These are phyloP conservation scores for Leishmania tropica DNA, from an alignment of 208 protist genomes.

Conservation along the genomic window DNA sequence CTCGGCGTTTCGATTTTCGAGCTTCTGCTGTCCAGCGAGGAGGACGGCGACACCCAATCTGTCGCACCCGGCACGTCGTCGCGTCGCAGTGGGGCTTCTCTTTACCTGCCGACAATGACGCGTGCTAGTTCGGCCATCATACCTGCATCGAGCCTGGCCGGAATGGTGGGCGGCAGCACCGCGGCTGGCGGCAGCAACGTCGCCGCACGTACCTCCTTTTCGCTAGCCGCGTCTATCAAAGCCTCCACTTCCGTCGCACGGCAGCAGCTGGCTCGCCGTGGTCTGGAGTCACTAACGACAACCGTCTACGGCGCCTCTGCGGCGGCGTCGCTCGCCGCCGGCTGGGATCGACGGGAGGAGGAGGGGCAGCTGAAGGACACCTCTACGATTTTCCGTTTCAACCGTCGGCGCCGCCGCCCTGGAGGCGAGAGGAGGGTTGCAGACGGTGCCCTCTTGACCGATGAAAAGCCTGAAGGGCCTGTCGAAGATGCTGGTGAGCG, in stretches of 20 bases:
- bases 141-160: conserved; percentile 59
- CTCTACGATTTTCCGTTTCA: conserved; percentile 84
- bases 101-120: conserved; percentile 79
- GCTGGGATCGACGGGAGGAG: conserved; percentile 56
- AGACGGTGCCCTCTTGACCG: not conserved
- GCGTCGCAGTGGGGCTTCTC: conserved; percentile 37
- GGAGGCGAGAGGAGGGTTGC: not conserved
- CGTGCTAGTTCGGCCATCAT: conserved; percentile 88
- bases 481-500: not conserved
- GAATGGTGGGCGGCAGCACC: conserved; percentile 40
- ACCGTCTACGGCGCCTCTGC: conserved; percentile 85
- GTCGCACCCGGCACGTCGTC: conserved; percentile 59
- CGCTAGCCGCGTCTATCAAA: conserved; percentile 82
- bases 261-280: conserved; percentile 66
- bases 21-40: conserved; percentile 70
- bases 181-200: conserved; percentile 19
- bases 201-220: conserved; percentile 45
- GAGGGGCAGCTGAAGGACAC: conserved; percentile 60
- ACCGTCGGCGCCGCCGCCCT: conserved; percentile 31
- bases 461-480: not conserved
- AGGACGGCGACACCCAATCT: conserved; percentile 85
- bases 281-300: conserved; percentile 69
- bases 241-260: conserved; percentile 63
- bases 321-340: conserved; percentile 72
- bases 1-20: conserved; percentile 87